Conservation (phyloP, 306 rosid genomes). For the Acacia acuminata region DNA sequence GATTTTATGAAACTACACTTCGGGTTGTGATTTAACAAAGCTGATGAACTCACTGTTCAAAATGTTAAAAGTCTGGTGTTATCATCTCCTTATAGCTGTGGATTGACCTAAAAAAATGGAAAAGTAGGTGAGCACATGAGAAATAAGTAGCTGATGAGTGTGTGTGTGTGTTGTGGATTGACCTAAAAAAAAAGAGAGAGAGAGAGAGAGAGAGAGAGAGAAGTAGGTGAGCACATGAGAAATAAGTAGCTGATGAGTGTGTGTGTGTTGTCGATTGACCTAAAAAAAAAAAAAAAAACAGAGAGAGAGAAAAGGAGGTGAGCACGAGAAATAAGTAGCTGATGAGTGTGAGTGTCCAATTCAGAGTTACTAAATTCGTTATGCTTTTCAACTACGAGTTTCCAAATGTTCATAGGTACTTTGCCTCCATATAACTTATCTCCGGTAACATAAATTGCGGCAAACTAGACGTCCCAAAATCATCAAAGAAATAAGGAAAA, state of each 20-base stretch:
- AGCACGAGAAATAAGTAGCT: no score
- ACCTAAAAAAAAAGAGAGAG: slow-evolving; percentile 28
- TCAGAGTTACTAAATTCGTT: slow-evolving; percentile 56
- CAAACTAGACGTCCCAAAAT: slow-evolving; percentile 45
- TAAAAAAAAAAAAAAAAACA: no score
- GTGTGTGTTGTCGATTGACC: no score
- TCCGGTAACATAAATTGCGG: slow-evolving; percentile 50
- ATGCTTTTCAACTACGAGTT: slow-evolving; percentile 47
- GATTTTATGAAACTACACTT: slow-evolving; percentile 1
- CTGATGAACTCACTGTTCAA: slow-evolving; percentile 10
- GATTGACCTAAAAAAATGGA: slow-evolving; percentile 39
- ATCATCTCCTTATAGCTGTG: slow-evolving; percentile 54
- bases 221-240: no score
- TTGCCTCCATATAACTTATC: slow-evolving; percentile 51
- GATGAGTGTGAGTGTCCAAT: slow-evolving; percentile 16
- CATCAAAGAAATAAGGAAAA: background rate
- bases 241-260: no score
- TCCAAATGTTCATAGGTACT: slow-evolving; percentile 58
- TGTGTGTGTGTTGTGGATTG: slow-evolving; percentile 31
- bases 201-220: no score
- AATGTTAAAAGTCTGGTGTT: slow-evolving; percentile 37
- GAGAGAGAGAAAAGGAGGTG: no score
- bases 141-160: no score
- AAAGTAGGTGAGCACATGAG: no score
- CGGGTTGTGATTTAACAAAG: background rate